A percentile compares a stretch with the other conserved stretches of the same genome.
Evolutionary conservation across 2,329 filamentous ascomycete genomes (phyloP).

Genomic region (Lecanicillium sp.): DNA sequence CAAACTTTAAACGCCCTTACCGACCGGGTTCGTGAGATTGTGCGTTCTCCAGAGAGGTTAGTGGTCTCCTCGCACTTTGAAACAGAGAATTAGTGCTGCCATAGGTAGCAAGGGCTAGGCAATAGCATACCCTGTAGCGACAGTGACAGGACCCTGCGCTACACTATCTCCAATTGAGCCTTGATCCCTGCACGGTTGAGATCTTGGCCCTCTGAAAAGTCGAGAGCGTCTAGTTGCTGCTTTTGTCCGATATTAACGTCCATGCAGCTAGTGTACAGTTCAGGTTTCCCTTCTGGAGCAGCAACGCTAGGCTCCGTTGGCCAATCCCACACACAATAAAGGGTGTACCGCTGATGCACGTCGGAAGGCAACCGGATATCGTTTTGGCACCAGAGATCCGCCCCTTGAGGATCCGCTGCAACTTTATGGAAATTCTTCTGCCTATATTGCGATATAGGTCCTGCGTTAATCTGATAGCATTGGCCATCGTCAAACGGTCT

Average conservation of each 20-base stretch:
- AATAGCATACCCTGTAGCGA: too few relatives aligned
- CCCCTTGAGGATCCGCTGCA: too few relatives aligned
- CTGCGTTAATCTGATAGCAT: conserved; percentile 1
- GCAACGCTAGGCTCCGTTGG: neutral
- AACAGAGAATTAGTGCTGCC: too few relatives aligned
- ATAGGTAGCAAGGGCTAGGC: too few relatives aligned
- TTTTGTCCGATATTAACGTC: conserved; percentile 1
- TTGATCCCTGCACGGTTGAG: conserved; percentile 1
- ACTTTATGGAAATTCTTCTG: neutral
- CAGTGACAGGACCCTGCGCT: too few relatives aligned
- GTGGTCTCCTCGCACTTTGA: too few relatives aligned
- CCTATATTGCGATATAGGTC: neutral
- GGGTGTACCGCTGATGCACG: neutral
- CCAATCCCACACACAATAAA: conserved; percentile 3
- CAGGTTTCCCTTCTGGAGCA: neutral
- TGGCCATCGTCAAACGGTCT: conserved; percentile 1
- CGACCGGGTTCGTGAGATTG: too few relatives aligned
- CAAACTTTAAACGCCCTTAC: too few relatives aligned
- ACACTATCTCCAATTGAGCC: too few relatives aligned
- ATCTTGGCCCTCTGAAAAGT: neutral
- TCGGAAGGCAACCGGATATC: neutral
- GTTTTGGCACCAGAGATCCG: conserved; percentile 1
- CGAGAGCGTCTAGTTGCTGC: neutral
- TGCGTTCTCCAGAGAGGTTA: too few relatives aligned
- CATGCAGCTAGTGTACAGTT: conserved; percentile 4